Evolutionary conservation across 345 rosid species (phyloP).

Genomic region (Gossypium longicalyx): DNA sequence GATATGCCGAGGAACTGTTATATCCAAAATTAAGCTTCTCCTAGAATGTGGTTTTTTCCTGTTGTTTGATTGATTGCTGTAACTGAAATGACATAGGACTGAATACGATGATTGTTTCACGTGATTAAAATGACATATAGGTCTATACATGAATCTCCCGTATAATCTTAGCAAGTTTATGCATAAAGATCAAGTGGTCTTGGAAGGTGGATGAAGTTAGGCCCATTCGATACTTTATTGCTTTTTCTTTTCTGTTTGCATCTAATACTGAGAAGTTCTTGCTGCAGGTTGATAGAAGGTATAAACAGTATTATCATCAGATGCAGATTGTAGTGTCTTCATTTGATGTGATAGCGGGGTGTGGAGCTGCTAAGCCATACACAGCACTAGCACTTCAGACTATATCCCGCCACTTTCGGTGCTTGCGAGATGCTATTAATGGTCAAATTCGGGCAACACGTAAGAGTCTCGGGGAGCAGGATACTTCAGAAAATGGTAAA

Average conservation of each 20-base stretch:
- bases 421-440: conserved; percentile 76
- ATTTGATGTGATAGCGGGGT: conserved; percentile 82
- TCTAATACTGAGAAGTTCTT: neutral
- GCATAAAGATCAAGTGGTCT: too few relatives aligned
- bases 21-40: too few relatives aligned
- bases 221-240: neutral
- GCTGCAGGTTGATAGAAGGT: conserved; percentile 81
- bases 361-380: conserved; percentile 90
- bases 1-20: too few relatives aligned
- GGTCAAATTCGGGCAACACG: conserved; percentile 68
- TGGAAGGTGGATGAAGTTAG: too few relatives aligned
- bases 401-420: conserved; percentile 88
- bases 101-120: too few relatives aligned
- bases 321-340: conserved; percentile 98
- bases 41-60: neutral
- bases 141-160: too few relatives aligned
- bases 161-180: too few relatives aligned
- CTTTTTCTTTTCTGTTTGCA: neutral
- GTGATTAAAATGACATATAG: too few relatives aligned
- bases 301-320: conserved; percentile 92
- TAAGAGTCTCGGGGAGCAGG: conserved; percentile 81
- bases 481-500: conserved; percentile 47
- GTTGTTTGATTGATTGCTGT: conserved; percentile 1
- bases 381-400: conserved; percentile 86
- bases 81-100: neutral